Percentiles rank a stretch among this genome's conserved stretches.
These are phyloP conservation scores for Ganoderma sp. DNA, from an alignment of 1,284 basidiomycete species.

Conservation along the genomic window DNA sequence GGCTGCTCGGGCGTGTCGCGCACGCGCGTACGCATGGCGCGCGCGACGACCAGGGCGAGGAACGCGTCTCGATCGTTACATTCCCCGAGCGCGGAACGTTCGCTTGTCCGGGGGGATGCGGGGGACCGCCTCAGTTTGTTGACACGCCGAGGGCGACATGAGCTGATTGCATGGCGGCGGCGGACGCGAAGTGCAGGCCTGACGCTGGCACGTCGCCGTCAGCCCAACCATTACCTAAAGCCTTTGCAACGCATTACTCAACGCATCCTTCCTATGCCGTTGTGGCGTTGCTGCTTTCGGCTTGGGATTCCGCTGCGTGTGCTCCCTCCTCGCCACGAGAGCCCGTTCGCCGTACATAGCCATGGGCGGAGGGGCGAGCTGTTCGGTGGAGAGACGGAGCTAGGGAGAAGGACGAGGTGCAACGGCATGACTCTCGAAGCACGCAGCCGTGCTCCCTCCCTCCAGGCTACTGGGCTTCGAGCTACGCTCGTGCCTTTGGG, in stretches of 20 bases:
- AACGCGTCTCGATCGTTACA: background rate
- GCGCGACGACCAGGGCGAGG: slow-evolving; percentile 6
- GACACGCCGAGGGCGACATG: slow-evolving; percentile 10
- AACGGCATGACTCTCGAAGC: background rate
- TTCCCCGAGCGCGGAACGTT: slow-evolving; percentile 17
- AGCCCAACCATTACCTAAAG: slow-evolving; percentile 22
- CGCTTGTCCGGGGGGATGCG: slow-evolving; percentile 12
- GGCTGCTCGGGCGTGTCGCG: background rate
- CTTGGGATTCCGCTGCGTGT: slow-evolving; percentile 4
- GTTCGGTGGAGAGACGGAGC: slow-evolving; percentile 21
- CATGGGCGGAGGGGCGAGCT: slow-evolving; percentile 1
- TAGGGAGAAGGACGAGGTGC: slow-evolving; percentile 7
- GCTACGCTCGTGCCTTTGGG: slow-evolving; percentile 18
- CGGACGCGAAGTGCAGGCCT: slow-evolving; percentile 12
- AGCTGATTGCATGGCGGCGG: background rate
- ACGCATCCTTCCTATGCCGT: slow-evolving; percentile 12
- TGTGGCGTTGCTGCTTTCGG: slow-evolving; percentile 20
- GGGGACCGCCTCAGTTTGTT: slow-evolving; percentile 18
- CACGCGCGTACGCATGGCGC: slow-evolving; percentile 3
- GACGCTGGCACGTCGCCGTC: slow-evolving; percentile 5
- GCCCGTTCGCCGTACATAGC: background rate
- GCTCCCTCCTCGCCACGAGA: background rate
- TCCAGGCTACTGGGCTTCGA: slow-evolving; percentile 17
- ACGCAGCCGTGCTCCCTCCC: slow-evolving; percentile 9
- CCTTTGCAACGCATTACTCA: slow-evolving; percentile 12